These are phyloP conservation scores for Stemphylium vesicarium DNA, from an alignment of 2,329 filamentous ascomycete genomes.

Conservation along the genomic window DNA sequence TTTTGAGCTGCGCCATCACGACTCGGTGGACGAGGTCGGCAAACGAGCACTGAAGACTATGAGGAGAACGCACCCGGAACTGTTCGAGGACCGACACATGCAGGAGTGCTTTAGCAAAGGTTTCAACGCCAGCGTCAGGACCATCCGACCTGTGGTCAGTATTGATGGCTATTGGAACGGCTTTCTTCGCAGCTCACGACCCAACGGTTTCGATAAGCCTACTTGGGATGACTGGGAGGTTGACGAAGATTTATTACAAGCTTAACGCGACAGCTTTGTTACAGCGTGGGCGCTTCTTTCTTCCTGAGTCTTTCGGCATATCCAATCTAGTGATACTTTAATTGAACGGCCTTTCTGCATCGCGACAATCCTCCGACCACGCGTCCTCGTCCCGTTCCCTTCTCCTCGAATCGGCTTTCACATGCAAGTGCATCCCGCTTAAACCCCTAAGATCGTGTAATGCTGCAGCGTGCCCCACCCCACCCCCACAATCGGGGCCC, in stretches of 20 bases:
- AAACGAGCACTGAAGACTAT: constrained; percentile 64
- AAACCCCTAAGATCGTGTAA: background rate
- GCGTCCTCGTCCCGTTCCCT: no score
- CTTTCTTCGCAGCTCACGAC: constrained; percentile 56
- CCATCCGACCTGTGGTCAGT: constrained; percentile 54
- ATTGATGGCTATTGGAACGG: constrained; percentile 58
- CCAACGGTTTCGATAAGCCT: constrained; percentile 60
- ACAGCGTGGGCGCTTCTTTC: background rate
- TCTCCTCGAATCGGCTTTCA: background rate
- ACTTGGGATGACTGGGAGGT: constrained; percentile 57
- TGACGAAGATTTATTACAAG: constrained; percentile 47
- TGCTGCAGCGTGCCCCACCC: constrained; percentile 2
- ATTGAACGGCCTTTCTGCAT: background rate
- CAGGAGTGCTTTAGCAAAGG: constrained; percentile 58
- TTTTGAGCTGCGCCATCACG: constrained; percentile 63
- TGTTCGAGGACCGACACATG: constrained; percentile 59
- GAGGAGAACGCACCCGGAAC: constrained; percentile 59
- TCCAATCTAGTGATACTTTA: constrained; percentile 1
- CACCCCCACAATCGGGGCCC: constrained; percentile 3
- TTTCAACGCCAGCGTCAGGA: constrained; percentile 54
- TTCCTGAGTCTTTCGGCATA: background rate
- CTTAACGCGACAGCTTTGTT: constrained; percentile 14
- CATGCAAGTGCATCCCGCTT: background rate
- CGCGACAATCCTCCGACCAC: no score
- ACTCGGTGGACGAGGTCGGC: constrained; percentile 71